Base-by-base conservation (phyloP, 345 rosid genomes). In the Acer campestre region DNA sequence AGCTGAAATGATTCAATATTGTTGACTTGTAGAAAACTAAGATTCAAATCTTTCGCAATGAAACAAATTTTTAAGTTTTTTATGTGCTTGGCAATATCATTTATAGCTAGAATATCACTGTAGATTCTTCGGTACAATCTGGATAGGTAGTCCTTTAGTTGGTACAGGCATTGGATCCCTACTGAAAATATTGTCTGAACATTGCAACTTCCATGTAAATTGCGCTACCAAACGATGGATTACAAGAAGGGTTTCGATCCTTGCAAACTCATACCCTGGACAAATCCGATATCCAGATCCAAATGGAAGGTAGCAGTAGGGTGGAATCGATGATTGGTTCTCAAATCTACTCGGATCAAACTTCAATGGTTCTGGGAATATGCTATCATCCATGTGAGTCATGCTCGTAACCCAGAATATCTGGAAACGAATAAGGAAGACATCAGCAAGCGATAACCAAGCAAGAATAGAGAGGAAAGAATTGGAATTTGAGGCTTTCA, bases 231-330 rank as follows among this genome's bases (percentile, higher is more conserved):
- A 82, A 69, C 82, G 80, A 79, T 88, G 93, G 74, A 86, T 79
- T 0, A 82, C 46, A 38, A 86, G 83, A 1, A 87, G 85, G 35
- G 84, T 85, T 82, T 90, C 92, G 7, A 84, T 79, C 85, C 83
- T 85, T 31, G 89, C 90, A 78, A 87, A 84, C 75, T 86, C 90
- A 5, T 77, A 67, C 68, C 91, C 87, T n/a, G 93, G 91, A 81
- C 93, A 86, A 14, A 84, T 86, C 74, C 86, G 84, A 20, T 88
- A 84, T 3, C 88, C 91, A 7, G 80, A 29, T 18, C 55, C 71
- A 68, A 46, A 68, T 13, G 68, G 17, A 25, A 64, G 29, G 68
- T 27, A 64, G 68, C 44, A 64, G 40, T 64, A 23, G 10, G 68
- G 68, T 2, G 68, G 68, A 64, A 29, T 64, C 10, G n/a, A 64